phyloP scores from a whole-genome alignment of 2,329 filamentous ascomycete species.

The Alternaria sp. region DNA sequence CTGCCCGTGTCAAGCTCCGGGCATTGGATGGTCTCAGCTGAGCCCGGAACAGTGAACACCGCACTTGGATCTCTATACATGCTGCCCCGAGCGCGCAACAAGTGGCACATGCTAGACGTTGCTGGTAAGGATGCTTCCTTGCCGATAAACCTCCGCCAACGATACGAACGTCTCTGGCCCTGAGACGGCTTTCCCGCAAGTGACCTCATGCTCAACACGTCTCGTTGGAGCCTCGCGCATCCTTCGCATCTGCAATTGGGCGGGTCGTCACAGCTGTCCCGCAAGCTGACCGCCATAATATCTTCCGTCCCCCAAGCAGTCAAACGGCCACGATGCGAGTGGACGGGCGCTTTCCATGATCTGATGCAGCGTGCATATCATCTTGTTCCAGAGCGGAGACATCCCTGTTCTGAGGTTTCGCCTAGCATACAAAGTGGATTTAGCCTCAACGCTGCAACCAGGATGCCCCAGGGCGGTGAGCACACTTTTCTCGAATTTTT shows the following conservation, averaged over 20 bases:
- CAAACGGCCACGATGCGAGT: slow-evolving; percentile 30
- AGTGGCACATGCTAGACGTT: slow-evolving; percentile 15
- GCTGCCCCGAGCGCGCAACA: slow-evolving; percentile 11
- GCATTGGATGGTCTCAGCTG: slow-evolving; percentile 19
- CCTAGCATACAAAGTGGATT: slow-evolving; percentile 33
- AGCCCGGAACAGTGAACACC: slow-evolving; percentile 15
- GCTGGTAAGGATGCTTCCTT: slow-evolving; percentile 12
- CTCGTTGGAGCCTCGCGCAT: slow-evolving; percentile 17
- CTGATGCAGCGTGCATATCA: slow-evolving; percentile 48
- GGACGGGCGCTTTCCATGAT: slow-evolving; percentile 35
- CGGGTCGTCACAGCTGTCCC: slow-evolving; percentile 30
- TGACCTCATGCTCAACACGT: slow-evolving; percentile 28
- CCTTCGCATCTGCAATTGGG: slow-evolving; percentile 26
- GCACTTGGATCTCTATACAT: slow-evolving; percentile 14
- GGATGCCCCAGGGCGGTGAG: slow-evolving; percentile 44
- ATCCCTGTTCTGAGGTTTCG: slow-evolving; percentile 36
- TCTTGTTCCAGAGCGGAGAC: slow-evolving; percentile 35
- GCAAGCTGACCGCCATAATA: slow-evolving; percentile 43
- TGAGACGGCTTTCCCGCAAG: slow-evolving; percentile 19
- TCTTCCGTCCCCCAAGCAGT: slow-evolving; percentile 24
- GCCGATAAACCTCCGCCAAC: slow-evolving; percentile 17
- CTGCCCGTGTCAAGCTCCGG: slow-evolving; percentile 21
- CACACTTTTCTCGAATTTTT: slow-evolving; percentile 36
- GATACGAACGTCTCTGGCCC: slow-evolving; percentile 12
- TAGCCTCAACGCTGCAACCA: slow-evolving; percentile 43